Percentiles rank a stretch among this genome's conserved stretches.
These are phyloP conservation scores for Rubroshorea leprosula DNA, from an alignment of 345 rosid genomes.

Conservation along the genomic window DNA sequence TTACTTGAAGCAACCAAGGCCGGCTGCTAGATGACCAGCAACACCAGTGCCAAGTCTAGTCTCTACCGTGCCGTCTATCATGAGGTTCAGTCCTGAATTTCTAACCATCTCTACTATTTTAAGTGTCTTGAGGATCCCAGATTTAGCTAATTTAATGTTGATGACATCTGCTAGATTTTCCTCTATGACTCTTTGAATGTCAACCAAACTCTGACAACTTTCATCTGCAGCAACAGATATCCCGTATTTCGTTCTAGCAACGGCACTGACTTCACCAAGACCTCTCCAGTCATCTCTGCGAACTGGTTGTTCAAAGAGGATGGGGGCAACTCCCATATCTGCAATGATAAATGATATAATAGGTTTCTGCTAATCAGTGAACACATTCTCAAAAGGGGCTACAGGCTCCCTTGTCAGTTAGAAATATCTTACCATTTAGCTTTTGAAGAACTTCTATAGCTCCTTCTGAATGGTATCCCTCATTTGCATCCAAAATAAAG, in stretches of 20 bases:
- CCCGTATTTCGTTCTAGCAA: constrained; percentile 17
- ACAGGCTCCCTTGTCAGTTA: background rate
- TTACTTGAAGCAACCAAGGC: constrained; percentile 17
- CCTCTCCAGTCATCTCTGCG: constrained; percentile 18
- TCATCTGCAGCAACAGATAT: constrained; percentile 15
- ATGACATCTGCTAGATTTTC: constrained; percentile 14
- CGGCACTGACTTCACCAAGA: constrained; percentile 10
- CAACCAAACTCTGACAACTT: constrained; percentile 12
- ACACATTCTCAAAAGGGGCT: background rate
- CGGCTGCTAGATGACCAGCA: constrained; percentile 20
- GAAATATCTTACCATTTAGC: constrained; percentile 10
- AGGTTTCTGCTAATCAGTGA: background rate
- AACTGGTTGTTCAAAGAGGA: constrained; percentile 18
- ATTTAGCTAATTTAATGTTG: constrained; percentile 19
- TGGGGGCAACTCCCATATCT: background rate
- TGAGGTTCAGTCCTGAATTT: constrained; percentile 10
- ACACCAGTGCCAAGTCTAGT: constrained; percentile 18
- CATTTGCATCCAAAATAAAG: constrained; percentile 17
- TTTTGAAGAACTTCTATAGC: constrained; percentile 14
- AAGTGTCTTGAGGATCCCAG: constrained; percentile 15
- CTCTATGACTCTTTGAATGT: constrained; percentile 3
- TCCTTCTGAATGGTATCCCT: constrained; percentile 8
- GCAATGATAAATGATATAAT: background rate
- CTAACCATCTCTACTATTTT: constrained; percentile 9
- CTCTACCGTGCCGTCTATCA: constrained; percentile 9